phyloP scores from a whole-genome alignment of 2,329 filamentous ascomycete genomes.

The Microdochium trichocladiopsis region DNA sequence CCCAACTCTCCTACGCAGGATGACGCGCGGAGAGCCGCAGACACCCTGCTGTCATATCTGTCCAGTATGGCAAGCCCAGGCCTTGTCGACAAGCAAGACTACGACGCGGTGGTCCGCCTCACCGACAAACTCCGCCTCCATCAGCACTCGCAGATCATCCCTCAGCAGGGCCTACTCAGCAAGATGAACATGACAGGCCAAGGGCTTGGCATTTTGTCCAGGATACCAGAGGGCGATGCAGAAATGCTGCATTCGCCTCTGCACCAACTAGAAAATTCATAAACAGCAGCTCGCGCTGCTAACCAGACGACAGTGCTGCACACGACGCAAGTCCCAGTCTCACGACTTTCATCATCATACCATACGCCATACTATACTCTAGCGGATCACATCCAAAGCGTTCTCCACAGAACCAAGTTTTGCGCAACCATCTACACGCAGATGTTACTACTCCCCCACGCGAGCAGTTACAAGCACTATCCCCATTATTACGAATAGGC shows the following conservation, averaged over 20 bases:
- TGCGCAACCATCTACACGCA: too few species aligned
- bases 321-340: neutral
- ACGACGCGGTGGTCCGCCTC: conserved; percentile 68
- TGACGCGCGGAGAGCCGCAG: conserved; percentile 74
- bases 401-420: neutral
- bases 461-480: too few species aligned
- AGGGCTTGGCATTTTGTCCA: conserved; percentile 41
- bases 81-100: conserved; percentile 71
- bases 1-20: conserved; percentile 71
- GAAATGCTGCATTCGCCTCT: conserved; percentile 35
- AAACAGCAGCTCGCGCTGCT: neutral
- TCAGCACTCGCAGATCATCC: conserved; percentile 21
- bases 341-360: neutral
- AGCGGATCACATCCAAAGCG: neutral
- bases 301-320: neutral
- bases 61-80: conserved; percentile 58
- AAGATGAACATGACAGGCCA: conserved; percentile 19
- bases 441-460: too few species aligned
- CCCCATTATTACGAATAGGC: neutral
- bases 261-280: conserved; percentile 9
- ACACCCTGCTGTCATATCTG: conserved; percentile 77
- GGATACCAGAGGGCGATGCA: conserved; percentile 50
- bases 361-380: neutral
- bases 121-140: conserved; percentile 79
- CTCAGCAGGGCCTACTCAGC: conserved; percentile 11